These are phyloP conservation scores for Venturia carpophila DNA, from an alignment of 2,329 filamentous ascomycete species.

Conservation along the genomic window DNA sequence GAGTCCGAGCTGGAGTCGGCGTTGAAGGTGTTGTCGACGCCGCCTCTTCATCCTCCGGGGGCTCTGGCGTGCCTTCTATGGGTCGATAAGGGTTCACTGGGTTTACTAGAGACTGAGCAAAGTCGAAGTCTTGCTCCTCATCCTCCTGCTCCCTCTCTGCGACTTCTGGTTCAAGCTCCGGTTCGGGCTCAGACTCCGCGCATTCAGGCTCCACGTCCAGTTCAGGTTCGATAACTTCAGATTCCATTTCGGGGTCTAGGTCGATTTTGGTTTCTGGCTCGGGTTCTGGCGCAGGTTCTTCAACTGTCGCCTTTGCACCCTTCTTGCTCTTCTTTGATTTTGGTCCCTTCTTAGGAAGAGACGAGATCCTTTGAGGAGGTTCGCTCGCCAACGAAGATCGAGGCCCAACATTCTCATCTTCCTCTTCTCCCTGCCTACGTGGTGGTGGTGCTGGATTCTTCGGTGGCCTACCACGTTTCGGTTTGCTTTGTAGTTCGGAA, in stretches of 20 bases:
- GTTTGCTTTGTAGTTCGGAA: constrained; percentile 44
- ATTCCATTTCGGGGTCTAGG: not conserved
- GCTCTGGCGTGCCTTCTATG: constrained; percentile 15
- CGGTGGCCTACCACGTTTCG: constrained; percentile 16
- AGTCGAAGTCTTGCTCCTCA: constrained; percentile 34
- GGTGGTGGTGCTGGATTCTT: not conserved
- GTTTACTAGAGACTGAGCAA: constrained; percentile 12
- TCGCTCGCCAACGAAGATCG: constrained; percentile 11
- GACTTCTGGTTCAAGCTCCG: constrained; percentile 8
- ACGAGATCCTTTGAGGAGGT: not conserved
- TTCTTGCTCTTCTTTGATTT: constrained; percentile 21
- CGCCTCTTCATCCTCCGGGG: not conserved
- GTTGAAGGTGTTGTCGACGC: constrained; percentile 12
- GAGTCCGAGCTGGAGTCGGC: constrained; percentile 15
- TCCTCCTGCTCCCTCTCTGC: constrained; percentile 39
- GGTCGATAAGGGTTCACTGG: constrained; percentile 15
- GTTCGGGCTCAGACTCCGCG: constrained; percentile 20
- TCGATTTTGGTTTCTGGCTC: not conserved
- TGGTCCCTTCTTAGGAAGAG: constrained; percentile 7
- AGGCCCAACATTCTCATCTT: constrained; percentile 8
- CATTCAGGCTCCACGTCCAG: constrained; percentile 14
- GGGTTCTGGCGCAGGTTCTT: constrained; percentile 19
- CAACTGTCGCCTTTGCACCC: constrained; percentile 15
- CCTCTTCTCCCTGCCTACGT: not conserved
- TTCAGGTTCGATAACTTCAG: constrained; percentile 5